A percentile compares a stretch with the other conserved stretches of the same genome.
These are phyloP conservation scores for Microbotryomycetes sp. DNA, from an alignment of 1,284 basidiomycete genomes.

Conservation along the genomic window DNA sequence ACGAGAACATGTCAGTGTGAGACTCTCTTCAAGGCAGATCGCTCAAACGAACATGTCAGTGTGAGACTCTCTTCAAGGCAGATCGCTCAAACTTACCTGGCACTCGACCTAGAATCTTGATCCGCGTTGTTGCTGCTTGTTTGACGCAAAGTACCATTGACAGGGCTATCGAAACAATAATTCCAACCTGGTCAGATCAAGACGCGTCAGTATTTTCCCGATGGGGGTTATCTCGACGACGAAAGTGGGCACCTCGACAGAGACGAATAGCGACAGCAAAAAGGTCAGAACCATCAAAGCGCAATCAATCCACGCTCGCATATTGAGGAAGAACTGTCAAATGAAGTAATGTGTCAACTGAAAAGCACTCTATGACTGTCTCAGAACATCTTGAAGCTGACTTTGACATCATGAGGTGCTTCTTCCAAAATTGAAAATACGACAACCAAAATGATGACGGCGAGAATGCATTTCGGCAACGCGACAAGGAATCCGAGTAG, in stretches of 20 bases:
- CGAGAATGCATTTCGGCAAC: slow-evolving; percentile 74
- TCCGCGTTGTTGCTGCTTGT: slow-evolving; percentile 65
- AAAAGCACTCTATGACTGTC: too few relatives aligned
- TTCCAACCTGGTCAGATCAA: slow-evolving; percentile 48
- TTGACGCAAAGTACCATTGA: slow-evolving; percentile 81
- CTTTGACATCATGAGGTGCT: slow-evolving; percentile 72
- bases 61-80: not conserved
- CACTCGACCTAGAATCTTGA: slow-evolving; percentile 70
- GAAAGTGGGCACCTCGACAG: slow-evolving; percentile 55
- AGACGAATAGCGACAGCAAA: slow-evolving; percentile 67
- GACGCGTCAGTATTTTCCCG: not conserved
- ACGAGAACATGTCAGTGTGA: not conserved
- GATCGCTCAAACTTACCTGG: slow-evolving; percentile 47
- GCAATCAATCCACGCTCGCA: slow-evolving; percentile 81
- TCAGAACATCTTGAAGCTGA: too few relatives aligned
- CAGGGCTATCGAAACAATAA: slow-evolving; percentile 73
- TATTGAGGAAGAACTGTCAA: slow-evolving; percentile 43
- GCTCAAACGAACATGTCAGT: slow-evolving; percentile 41
- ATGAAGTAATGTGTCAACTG: too few relatives aligned
- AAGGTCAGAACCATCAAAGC: slow-evolving; percentile 78
- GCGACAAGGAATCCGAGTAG: slow-evolving; percentile 69
- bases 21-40: slow-evolving; percentile 65
- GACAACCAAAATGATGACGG: slow-evolving; percentile 70
- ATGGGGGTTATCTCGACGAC: not conserved
- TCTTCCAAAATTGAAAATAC: slow-evolving; percentile 79